Percentiles rank a stretch among this genome's conserved stretches.
phyloP scores from a whole-genome alignment of 345 rosid genomes.

The Eucalyptus melliodora region DNA sequence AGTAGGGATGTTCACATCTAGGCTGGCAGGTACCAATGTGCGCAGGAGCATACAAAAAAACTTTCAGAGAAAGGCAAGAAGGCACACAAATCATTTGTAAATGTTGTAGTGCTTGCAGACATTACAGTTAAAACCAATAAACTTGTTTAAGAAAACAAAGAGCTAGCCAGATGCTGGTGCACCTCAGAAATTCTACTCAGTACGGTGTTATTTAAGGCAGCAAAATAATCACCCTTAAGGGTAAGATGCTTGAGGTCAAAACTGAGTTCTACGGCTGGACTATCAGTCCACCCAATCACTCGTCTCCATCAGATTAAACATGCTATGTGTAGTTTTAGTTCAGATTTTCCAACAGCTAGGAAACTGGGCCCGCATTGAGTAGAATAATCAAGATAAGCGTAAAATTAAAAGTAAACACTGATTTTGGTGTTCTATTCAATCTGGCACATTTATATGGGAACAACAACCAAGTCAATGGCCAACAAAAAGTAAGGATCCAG shows the following conservation, averaged over 20 bases:
- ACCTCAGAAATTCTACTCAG: constrained; percentile 82
- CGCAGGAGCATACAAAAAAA: not conserved
- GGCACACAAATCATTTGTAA: constrained; percentile 86
- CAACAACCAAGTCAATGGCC: not conserved
- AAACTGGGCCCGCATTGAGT: constrained; percentile 72
- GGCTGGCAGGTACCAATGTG: not conserved
- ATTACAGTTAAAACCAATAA: constrained; percentile 86
- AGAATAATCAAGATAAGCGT: not conserved
- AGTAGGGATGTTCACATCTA: not conserved
- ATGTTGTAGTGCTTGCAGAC: constrained; percentile 95
- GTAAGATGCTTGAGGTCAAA: constrained; percentile 86
- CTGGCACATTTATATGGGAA: not conserved
- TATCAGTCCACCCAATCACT: constrained; percentile 53
- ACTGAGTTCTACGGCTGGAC: constrained; percentile 97
- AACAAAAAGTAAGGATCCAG: not conserved
- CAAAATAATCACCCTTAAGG: constrained; percentile 85
- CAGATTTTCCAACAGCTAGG: constrained; percentile 83
- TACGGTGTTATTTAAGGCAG: constrained; percentile 87
- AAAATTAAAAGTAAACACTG: not conserved
- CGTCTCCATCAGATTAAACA: constrained; percentile 90
- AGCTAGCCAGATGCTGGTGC: constrained; percentile 69
- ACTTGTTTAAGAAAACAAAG: constrained; percentile 83
- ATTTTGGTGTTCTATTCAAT: not conserved
- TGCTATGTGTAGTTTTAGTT: constrained; percentile 89
- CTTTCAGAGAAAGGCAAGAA: not conserved